Evolutionary conservation across 192 early-diverging fungal genomes (phyloP), one percentile per base, ranked within the genome.

Genomic region (Coemansia sp.): DNA sequence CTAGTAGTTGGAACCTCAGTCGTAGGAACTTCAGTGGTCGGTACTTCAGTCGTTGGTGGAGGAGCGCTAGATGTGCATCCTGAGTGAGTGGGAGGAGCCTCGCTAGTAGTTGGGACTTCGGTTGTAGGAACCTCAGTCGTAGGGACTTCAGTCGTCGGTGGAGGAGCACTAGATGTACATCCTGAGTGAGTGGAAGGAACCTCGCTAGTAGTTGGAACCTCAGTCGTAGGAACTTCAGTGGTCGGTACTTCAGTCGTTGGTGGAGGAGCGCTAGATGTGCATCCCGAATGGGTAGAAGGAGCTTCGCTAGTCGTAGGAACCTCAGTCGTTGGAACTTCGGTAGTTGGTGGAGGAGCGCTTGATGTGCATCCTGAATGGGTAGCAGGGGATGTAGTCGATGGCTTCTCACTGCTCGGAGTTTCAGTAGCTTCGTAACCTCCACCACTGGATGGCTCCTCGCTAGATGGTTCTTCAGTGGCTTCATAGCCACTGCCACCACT

Each of bases 261-360:
- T 1, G 39, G 39, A 30, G 60, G 52, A 0, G 16, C 53, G 2
- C 16, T 57, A n/a, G n/a, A n/a, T n/a, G n/a, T n/a, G n/a, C n/a
- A n/a, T n/a, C n/a, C n/a, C n/a, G n/a, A n/a, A n/a, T n/a, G n/a
- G 21, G 61, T 58, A 33, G 69, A 46, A 4, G 72, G 72, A 16
- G 33, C 61, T 18, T 74, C 64, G 51, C n/a, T n/a, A n/a, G 65
- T 59, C 2, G 73, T 59, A 39, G 71, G 48, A 13, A n/a, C n/a
- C n/a, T n/a, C n/a, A n/a, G n/a, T n/a, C n/a, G n/a, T n/a, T n/a
- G 67, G 61, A 48, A 60, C 61, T 43, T 72, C 60, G 12, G 52
- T 67, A 13, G 71, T 63, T 28, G 60, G n/a, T 18, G 62, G 23
- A 58, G 66, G 66, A 7, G 52, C 35, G 7, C 21, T n/a, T 1